Evolutionary conservation across 306 rosid species (phyloP).

Genomic region (Neltuma alba): DNA sequence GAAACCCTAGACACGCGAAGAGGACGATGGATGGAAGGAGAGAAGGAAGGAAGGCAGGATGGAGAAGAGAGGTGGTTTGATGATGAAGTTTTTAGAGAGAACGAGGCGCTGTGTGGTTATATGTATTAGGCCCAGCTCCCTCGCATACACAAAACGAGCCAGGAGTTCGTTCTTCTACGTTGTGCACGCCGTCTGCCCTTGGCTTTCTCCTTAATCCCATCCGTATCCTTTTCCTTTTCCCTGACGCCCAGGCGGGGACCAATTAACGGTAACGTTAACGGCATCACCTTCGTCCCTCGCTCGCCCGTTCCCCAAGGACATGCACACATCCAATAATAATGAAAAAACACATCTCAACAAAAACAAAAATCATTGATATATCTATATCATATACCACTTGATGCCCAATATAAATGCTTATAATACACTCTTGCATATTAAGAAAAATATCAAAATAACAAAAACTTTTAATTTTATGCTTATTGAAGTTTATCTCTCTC

Average conservation of each 20-base stretch:
- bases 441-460: too few species aligned
- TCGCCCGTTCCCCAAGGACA: not conserved
- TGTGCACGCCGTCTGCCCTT: not conserved
- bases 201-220: not conserved
- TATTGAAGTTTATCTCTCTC: too few species aligned
- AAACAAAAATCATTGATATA: too few species aligned
- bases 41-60: not conserved
- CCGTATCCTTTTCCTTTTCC: not conserved
- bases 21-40: not conserved
- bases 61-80: not conserved
- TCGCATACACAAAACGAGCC: not conserved
- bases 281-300: too few species aligned
- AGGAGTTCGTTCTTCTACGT: not conserved
- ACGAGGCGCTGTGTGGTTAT: conserved; percentile 11
- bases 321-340: not conserved
- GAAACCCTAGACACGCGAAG: conserved; percentile 16
- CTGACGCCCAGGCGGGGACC: not conserved
- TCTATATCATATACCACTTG: too few species aligned
- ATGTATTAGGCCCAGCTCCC: not conserved
- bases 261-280: not conserved
- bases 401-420: too few species aligned
- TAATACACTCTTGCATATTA: too few species aligned
- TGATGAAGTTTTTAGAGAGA: conserved; percentile 11
- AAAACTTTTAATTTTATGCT: too few species aligned
- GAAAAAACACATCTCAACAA: not conserved